Evolutionary conservation across 805 yeast species (phyloP).

Genomic region (Clavispora phyllophila): DNA sequence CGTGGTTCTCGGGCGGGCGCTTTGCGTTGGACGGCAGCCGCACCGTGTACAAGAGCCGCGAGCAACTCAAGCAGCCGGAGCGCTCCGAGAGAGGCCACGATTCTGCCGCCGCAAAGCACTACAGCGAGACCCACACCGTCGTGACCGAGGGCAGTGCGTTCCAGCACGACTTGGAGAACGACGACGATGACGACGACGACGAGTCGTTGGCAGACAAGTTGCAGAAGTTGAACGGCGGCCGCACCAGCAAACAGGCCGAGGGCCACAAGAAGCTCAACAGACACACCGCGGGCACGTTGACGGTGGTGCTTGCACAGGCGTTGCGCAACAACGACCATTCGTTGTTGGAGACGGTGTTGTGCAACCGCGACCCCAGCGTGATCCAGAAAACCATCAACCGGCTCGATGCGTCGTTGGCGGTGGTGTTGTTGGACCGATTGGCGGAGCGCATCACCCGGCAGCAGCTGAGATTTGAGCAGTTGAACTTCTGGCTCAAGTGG

Average conservation of each 20-base stretch:
- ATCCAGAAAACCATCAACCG: slow-evolving; percentile 47
- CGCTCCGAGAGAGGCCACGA: slow-evolving; percentile 46
- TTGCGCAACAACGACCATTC: slow-evolving; percentile 81
- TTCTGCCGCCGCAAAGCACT: slow-evolving; percentile 47
- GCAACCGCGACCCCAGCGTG: slow-evolving; percentile 45
- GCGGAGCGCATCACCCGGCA: slow-evolving; percentile 51
- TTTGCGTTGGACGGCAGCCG: slow-evolving; percentile 20
- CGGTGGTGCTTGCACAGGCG: slow-evolving; percentile 85
- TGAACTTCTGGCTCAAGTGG: slow-evolving; percentile 54
- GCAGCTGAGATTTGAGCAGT: slow-evolving; percentile 43
- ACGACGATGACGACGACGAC: slow-evolving; percentile 39
- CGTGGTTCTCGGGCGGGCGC: slow-evolving; percentile 39
- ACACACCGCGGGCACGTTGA: slow-evolving; percentile 57
- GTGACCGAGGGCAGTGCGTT: slow-evolving; percentile 62
- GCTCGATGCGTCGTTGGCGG: slow-evolving; percentile 46
- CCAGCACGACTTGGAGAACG: slow-evolving; percentile 46
- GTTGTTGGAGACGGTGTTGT: slow-evolving; percentile 76
- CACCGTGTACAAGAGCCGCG: slow-evolving; percentile 33
- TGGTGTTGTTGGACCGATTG: slow-evolving; percentile 45
- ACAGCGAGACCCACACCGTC: slow-evolving; percentile 57
- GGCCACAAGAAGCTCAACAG: slow-evolving; percentile 40
- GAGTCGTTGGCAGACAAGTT: slow-evolving; percentile 53
- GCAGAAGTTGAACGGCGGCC: slow-evolving; percentile 28
- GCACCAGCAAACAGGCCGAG: slow-evolving; percentile 20
- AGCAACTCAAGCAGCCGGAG: slow-evolving; percentile 35